Evolutionary conservation across 805 yeast species (phyloP), one percentile per base, ranked within the genome.

Genomic region (Candida parachauliodes): DNA sequence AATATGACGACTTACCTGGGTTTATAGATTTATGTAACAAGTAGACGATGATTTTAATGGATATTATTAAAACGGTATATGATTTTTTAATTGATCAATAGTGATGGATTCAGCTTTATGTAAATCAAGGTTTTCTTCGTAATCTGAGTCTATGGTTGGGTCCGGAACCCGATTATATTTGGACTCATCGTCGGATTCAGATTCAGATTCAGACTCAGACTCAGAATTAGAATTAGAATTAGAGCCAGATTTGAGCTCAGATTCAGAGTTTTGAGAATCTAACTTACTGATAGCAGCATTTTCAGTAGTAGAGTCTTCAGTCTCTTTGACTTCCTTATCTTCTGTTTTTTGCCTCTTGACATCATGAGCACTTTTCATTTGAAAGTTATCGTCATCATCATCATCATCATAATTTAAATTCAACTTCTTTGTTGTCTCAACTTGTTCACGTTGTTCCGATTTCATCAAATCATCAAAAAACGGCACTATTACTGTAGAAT

Each of bases 331-430:
- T 16, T 6, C 19, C 14, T 28, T 18, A 11, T 9, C 20, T 18
- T 27, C 23, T 11, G 12, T 7, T 15, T 14, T 22, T 8, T 15
- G 32, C 4, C 15, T 14, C 30, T 16, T 16, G 16, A 27, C 19
- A 30, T 70, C 75, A 42, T 69, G 72, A 1, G 73, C 71, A 11
- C 74, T 62, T 36, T 52, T 59, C 62, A 72, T 66, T 37, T 57
- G 57, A 26, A 68, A 48, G 10, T 47, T 34, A 18, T 41, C 44
- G 1, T 36, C 48, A 1, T 60, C 73, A 1, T 60, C 42, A 4
- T 32, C 41, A 3, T 42, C 43, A 2, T 43, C 68, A 43, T 68
- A 60, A 19, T 47, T 49, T n/a, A 72, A 43, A 1, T 64, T 63
- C 10, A 34, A 6, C 9, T 34, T 19, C 12, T 34, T 34, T 26